Evolutionary conservation across 306 rosid genomes (phyloP).

Genomic region (Fragaria vesca): DNA sequence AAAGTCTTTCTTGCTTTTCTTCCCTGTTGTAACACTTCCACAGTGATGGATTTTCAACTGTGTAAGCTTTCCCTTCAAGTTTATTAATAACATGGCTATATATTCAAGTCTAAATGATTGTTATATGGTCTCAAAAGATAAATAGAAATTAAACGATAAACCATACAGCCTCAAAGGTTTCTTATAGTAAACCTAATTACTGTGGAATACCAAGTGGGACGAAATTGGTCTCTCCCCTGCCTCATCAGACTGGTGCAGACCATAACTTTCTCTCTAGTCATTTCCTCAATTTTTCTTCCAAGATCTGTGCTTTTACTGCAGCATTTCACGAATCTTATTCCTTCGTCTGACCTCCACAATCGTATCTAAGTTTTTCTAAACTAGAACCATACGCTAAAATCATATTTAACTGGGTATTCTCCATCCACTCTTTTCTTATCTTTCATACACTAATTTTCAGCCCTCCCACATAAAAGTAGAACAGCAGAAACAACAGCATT

Average conservation of each 20-base stretch:
- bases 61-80: neutral
- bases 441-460: neutral
- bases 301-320: neutral
- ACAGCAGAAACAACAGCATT: neutral
- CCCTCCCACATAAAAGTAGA: neutral
- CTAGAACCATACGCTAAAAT: neutral
- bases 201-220: neutral
- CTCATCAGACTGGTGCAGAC: neutral
- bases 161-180: neutral
- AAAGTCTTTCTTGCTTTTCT: neutral
- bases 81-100: slow-evolving; percentile 21
- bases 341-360: neutral
- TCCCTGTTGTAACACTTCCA: slow-evolving; percentile 9
- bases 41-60: slow-evolving; percentile 7
- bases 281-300: neutral
- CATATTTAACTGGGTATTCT: neutral
- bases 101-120: neutral
- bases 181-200: neutral
- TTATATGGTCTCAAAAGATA: neutral
- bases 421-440: neutral
- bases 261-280: neutral
- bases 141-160: neutral
- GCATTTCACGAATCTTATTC: neutral
- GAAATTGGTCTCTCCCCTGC: neutral
- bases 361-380: too few relatives aligned